Evolutionary conservation across 208 protist genomes (phyloP), one percentile per base, ranked within the genome.

Genomic region (Trypanosoma platydactyli): DNA sequence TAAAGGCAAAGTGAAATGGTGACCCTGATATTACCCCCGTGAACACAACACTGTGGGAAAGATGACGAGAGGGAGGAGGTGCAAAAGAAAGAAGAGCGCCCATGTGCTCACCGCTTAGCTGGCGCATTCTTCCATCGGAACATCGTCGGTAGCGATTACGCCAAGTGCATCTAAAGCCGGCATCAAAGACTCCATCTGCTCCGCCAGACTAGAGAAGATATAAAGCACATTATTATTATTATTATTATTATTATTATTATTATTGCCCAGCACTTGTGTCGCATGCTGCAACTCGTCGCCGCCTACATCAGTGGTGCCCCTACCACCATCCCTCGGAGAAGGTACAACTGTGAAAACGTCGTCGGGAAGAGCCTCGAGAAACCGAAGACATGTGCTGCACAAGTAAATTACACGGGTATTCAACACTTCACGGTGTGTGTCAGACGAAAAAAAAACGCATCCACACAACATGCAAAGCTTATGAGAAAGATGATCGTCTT

Each of bases 111-210:
- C 33, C 33, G 5, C 9, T 9, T 9, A 3, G 5, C 9, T 38
- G 33, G 33, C 33, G 33, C 33, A n/a, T n/a, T n/a, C n/a, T n/a
- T n/a, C n/a, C n/a, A n/a, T n/a, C n/a, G n/a, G n/a, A n/a, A n/a
- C n/a, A n/a, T n/a, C n/a, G n/a, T 38, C 33, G 9, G 33, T 9
- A 11, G 33, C 33, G 5, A 13, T 44, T 18, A 7, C 40, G n/a
- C 22, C 6, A 20, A 40, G 35, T 27, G 33, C 52, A 52, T 60
- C 56, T 46, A 46, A 18, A 33, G 16, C 58, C 11, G 12, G 18
- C 20, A 52, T 59, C 20, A 65, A 50, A 16, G 58, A 49, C 55
- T 72, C 49, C 50, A 72, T 53, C 24, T 30, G 56, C 22, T n/a
- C 18, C 6, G 55, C 58, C 4, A 72, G 40, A 22, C 49, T 52